phyloP scores from a whole-genome alignment of 768 basidiomycete species.

The Suillus brevipes region DNA sequence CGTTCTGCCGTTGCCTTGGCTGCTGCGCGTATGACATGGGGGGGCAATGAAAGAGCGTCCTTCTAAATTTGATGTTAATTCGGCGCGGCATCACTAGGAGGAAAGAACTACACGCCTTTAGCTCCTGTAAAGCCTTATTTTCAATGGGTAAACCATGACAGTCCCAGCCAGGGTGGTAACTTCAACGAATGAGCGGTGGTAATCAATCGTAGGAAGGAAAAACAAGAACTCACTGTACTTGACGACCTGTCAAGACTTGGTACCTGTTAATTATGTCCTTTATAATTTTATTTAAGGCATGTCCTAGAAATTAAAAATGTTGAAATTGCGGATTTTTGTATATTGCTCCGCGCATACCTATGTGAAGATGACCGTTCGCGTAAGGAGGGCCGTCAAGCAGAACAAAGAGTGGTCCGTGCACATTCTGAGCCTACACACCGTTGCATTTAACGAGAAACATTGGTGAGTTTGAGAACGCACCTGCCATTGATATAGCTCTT shows the following conservation, averaged over 20 bases:
- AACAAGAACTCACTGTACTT: conserved; percentile 67
- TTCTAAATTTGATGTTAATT: conserved; percentile 37
- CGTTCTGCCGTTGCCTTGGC: conserved; percentile 72
- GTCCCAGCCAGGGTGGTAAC: conserved; percentile 96
- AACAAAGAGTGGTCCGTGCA: conserved; percentile 70
- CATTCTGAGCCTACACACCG: conserved; percentile 58
- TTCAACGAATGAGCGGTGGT: conserved; percentile 31
- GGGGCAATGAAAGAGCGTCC: conserved; percentile 55
- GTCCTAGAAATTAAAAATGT: conserved; percentile 51
- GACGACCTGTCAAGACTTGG: conserved; percentile 72
- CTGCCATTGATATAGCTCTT: conserved; percentile 79
- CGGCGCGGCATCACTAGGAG: not conserved
- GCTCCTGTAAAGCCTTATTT: conserved; percentile 81
- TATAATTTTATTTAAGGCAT: conserved; percentile 92
- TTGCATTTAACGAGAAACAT: conserved; percentile 2
- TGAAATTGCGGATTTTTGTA: not conserved
- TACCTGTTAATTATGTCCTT: conserved; percentile 96
- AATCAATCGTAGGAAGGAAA: conserved; percentile 1
- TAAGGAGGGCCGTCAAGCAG: conserved; percentile 97
- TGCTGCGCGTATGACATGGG: conserved; percentile 62
- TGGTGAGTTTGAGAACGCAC: conserved; percentile 39
- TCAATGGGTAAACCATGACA: conserved; percentile 98
- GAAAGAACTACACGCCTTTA: conserved; percentile 50
- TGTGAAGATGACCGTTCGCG: conserved; percentile 94
- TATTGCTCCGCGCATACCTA: conserved; percentile 54